These are phyloP conservation scores for Diutina scorzettiae DNA, from an alignment of 1,139 yeast genomes.

Conservation along the genomic window DNA sequence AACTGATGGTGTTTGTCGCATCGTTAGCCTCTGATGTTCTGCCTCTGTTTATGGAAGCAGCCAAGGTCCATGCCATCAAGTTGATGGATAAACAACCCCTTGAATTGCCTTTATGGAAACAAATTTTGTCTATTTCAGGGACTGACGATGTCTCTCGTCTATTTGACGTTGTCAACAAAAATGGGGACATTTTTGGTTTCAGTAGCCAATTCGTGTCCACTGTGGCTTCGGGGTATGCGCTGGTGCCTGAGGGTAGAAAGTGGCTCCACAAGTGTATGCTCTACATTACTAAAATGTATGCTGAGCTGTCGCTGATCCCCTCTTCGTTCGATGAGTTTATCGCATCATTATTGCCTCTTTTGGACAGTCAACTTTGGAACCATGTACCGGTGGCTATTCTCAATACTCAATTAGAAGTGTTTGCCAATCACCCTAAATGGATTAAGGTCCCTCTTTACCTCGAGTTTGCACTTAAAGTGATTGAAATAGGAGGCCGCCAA, in stretches of 20 bases:
- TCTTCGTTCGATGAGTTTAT: background rate
- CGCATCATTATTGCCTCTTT: background rate
- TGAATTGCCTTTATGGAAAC: background rate
- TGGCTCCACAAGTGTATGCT: constrained; percentile 44
- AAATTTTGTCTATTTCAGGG: background rate
- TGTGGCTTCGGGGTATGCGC: constrained; percentile 8
- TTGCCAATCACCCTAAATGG: constrained; percentile 40
- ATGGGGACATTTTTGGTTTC: constrained; percentile 10
- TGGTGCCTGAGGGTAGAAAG: background rate
- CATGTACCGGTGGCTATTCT: constrained; percentile 34
- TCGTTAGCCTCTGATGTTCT: background rate
- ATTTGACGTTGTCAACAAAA: background rate
- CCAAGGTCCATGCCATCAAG: background rate
- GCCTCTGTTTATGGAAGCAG: background rate
- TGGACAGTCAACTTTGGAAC: background rate
- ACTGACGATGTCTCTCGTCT: background rate
- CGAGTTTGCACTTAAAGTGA: constrained; percentile 28
- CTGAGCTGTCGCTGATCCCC: constrained; percentile 29
- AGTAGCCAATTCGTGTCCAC: constrained; percentile 17
- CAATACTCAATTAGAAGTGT: constrained; percentile 60
- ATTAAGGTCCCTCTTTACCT: constrained; percentile 22
- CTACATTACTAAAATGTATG: constrained; percentile 50
- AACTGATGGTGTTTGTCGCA: background rate
- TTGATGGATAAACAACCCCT: background rate
- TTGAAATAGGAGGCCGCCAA: constrained; percentile 27